phyloP scores from a whole-genome alignment of 164 flowering plant species.

The Sextonia rubra region DNA sequence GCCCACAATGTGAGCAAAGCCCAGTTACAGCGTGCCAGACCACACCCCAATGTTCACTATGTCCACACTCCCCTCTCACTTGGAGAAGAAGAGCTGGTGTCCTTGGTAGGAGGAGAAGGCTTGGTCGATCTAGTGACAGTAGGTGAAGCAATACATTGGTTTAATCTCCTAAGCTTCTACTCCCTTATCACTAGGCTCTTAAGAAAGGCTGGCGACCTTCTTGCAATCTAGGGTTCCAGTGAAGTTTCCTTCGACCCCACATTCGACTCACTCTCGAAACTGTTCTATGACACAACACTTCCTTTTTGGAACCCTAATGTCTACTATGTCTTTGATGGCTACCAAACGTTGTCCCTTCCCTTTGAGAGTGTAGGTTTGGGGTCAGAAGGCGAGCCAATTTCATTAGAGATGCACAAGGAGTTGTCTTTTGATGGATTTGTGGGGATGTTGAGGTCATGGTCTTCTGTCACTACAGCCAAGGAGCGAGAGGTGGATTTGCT shows the following conservation, averaged over 20 bases:
- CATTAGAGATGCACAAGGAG: conserved; percentile 10
- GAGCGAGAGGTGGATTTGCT: conserved; percentile 29
- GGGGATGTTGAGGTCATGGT: conserved; percentile 18
- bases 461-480: conserved; percentile 18
- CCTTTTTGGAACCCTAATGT: conserved; percentile 15
- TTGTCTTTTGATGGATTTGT: conserved; percentile 23
- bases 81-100: conserved; percentile 10
- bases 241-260: conserved; percentile 15
- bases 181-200: conserved; percentile 37
- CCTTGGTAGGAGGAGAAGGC: conserved; percentile 13
- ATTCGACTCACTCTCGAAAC: conserved; percentile 30
- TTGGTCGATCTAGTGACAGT: conserved; percentile 32
- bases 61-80: conserved; percentile 19
- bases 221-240: conserved; percentile 77
- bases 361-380: conserved; percentile 22
- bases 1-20: conserved; percentile 17
- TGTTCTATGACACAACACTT: conserved; percentile 13
- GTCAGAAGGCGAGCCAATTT: conserved; percentile 16
- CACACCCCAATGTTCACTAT: conserved; percentile 19
- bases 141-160: conserved; percentile 71
- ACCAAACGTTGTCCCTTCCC: conserved; percentile 21
- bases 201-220: conserved; percentile 60
- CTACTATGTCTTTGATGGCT: conserved; percentile 7
- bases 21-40: conserved; percentile 17
- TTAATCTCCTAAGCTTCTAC: conserved; percentile 58